A percentile compares a stretch with the other conserved stretches of the same genome.
phyloP scores from a whole-genome alignment of 2,329 filamentous ascomycete species.

The Pestalotiopsis sp. region DNA sequence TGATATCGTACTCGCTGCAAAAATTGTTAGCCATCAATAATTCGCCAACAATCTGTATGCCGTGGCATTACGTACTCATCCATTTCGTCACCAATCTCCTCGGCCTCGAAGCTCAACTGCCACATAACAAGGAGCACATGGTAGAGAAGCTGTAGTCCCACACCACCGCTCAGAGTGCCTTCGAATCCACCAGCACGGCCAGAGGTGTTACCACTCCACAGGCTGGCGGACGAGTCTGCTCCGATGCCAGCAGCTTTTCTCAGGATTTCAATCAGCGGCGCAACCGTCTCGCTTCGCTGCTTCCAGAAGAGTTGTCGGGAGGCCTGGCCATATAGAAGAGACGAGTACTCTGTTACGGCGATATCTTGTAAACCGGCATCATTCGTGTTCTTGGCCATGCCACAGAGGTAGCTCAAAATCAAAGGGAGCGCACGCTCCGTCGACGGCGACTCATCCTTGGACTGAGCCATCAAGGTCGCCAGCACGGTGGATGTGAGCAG shows the following conservation, averaged over 20 bases:
- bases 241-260: slow-evolving; percentile 74
- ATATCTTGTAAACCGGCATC: slow-evolving; percentile 95
- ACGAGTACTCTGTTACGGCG: slow-evolving; percentile 88
- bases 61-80: slow-evolving; percentile 69
- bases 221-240: slow-evolving; percentile 62
- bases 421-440: slow-evolving; percentile 76
- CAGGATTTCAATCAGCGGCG: slow-evolving; percentile 81
- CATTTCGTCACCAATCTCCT: slow-evolving; percentile 71
- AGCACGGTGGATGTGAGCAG: slow-evolving; percentile 89
- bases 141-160: slow-evolving; percentile 91
- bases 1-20: slow-evolving; percentile 84
- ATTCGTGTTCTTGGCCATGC: slow-evolving; percentile 74
- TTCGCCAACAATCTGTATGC: background rate
- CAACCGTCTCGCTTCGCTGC: slow-evolving; percentile 82
- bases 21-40: slow-evolving; percentile 27
- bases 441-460: slow-evolving; percentile 64
- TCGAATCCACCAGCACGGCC: slow-evolving; percentile 65
- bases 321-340: slow-evolving; percentile 74
- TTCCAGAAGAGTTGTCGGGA: slow-evolving; percentile 88
- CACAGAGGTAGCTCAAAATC: slow-evolving; percentile 84
- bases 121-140: slow-evolving; percentile 92
- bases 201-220: slow-evolving; percentile 61
- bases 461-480: slow-evolving; percentile 73
- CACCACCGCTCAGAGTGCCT: slow-evolving; percentile 72
- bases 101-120: slow-evolving; percentile 95